phyloP scores from a whole-genome alignment of 2,329 filamentous ascomycete species.

The Byssothecium circinans region DNA sequence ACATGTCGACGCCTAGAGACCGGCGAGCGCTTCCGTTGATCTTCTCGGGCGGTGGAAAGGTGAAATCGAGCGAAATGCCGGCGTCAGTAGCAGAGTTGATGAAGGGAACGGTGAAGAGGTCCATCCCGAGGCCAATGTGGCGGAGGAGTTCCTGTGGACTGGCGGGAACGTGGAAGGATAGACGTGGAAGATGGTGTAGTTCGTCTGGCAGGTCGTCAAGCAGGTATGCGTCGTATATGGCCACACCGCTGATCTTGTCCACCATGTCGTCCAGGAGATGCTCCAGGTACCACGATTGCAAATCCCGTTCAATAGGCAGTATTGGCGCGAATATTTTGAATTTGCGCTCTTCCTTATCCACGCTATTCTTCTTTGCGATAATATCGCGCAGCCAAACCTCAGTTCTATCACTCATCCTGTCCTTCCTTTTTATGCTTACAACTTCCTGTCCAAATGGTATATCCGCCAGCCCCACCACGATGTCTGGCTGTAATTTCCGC shows the following conservation, averaged over 20 bases:
- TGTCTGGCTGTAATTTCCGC: conserved; percentile 71
- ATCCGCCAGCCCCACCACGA: conserved; percentile 78
- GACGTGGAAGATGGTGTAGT: conserved; percentile 66
- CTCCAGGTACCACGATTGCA: conserved; percentile 79
- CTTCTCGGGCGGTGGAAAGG: conserved; percentile 59
- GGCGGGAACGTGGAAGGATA: conserved; percentile 70
- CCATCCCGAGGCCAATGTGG: conserved; percentile 75
- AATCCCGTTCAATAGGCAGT: conserved; percentile 71
- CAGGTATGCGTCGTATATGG: conserved; percentile 74
- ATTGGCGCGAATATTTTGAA: conserved; percentile 62
- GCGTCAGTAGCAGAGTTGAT: conserved; percentile 74
- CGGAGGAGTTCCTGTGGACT: conserved; percentile 77
- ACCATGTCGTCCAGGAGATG: conserved; percentile 66
- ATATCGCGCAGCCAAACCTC: conserved; percentile 78
- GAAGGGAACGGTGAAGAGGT: conserved; percentile 78
- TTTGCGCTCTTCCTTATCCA: conserved; percentile 30
- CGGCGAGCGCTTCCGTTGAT: conserved; percentile 16
- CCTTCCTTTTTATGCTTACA: conserved; percentile 70
- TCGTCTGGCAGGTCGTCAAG: conserved; percentile 66
- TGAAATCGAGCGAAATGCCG: conserved; percentile 80
- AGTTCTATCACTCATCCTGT: conserved; percentile 84
- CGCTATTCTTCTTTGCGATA: conserved; percentile 49
- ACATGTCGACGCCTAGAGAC: conserved; percentile 75
- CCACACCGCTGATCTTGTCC: conserved; percentile 63
- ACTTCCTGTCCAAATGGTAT: conserved; percentile 59